These are phyloP conservation scores for Nannizzia gypsea DNA, from an alignment of 2,329 filamentous ascomycete species.

Conservation along the genomic window DNA sequence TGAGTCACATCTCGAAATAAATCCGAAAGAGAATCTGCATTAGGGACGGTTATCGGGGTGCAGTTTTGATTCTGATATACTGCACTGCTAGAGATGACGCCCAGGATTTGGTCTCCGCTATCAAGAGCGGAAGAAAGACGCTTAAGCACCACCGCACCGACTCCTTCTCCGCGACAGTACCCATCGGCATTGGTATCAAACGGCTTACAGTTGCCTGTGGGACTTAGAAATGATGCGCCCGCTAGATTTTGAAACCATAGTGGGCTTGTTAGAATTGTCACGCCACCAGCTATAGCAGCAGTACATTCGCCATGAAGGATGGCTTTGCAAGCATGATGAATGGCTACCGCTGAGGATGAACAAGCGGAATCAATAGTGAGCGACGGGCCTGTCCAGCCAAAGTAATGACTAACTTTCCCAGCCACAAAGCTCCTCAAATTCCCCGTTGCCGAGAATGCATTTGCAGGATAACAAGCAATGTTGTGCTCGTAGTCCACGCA, in stretches of 20 bases:
- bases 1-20: neutral
- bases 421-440: slow-evolving; percentile 17
- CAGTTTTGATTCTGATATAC: slow-evolving; percentile 33
- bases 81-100: slow-evolving; percentile 30
- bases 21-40: neutral
- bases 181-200: slow-evolving; percentile 32
- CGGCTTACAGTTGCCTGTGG: slow-evolving; percentile 15
- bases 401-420: slow-evolving; percentile 22
- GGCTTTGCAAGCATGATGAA: slow-evolving; percentile 22
- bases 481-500: slow-evolving; percentile 7
- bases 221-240: slow-evolving; percentile 16
- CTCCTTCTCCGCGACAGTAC: slow-evolving; percentile 36
- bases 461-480: slow-evolving; percentile 7
- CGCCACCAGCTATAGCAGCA: slow-evolving; percentile 13
- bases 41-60: slow-evolving; percentile 6
- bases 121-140: slow-evolving; percentile 28
- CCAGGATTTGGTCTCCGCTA: slow-evolving; percentile 32
- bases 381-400: slow-evolving; percentile 20
- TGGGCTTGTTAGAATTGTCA: slow-evolving; percentile 4
- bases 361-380: slow-evolving; percentile 23
- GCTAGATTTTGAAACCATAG: slow-evolving; percentile 14
- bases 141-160: slow-evolving; percentile 31
- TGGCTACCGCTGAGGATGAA: slow-evolving; percentile 18
- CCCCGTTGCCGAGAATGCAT: slow-evolving; percentile 16
- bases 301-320: slow-evolving; percentile 14